A percentile compares a stretch with the other conserved stretches of the same genome.
phyloP scores from a whole-genome alignment of 2,329 filamentous ascomycete species.

The Botryosphaeria dothidea region DNA sequence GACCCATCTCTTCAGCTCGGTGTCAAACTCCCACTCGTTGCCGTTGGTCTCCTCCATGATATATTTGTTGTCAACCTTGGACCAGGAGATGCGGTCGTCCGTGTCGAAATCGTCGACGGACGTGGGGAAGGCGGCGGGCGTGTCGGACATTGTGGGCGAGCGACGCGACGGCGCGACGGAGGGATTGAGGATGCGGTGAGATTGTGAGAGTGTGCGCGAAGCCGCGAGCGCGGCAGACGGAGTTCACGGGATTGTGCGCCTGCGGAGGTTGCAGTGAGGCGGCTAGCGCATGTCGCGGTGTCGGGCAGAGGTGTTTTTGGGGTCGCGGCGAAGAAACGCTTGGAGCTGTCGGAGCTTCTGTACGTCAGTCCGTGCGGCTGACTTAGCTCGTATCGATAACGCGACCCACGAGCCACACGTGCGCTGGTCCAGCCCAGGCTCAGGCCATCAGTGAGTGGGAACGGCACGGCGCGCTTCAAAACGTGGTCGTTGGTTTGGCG shows the following conservation, averaged over 20 bases:
- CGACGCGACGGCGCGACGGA: neutral
- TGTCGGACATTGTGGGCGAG: neutral
- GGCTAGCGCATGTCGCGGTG: neutral
- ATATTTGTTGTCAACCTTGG: slow-evolving; percentile 30
- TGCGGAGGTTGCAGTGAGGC: neutral
- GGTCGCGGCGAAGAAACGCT: neutral
- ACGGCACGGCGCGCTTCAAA: neutral
- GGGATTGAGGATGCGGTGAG: neutral
- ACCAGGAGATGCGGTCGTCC: slow-evolving; percentile 28
- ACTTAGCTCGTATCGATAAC: neutral
- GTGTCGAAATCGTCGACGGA: slow-evolving; percentile 23
- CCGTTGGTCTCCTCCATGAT: slow-evolving; percentile 39
- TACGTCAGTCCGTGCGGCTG: neutral
- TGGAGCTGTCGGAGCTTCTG: neutral
- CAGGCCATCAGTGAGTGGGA: neutral
- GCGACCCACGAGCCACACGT: neutral
- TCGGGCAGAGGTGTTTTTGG: neutral
- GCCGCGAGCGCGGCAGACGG: neutral
- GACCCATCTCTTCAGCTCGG: slow-evolving; percentile 71
- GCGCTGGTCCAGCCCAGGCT: neutral
- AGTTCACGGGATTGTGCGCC: neutral
- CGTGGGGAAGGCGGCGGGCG: slow-evolving; percentile 20
- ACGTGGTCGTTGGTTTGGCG: neutral
- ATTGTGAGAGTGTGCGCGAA: neutral
- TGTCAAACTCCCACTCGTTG: slow-evolving; percentile 81